These are phyloP conservation scores for Lactarius tabidus DNA, from an alignment of 768 basidiomycete species.

Conservation along the genomic window DNA sequence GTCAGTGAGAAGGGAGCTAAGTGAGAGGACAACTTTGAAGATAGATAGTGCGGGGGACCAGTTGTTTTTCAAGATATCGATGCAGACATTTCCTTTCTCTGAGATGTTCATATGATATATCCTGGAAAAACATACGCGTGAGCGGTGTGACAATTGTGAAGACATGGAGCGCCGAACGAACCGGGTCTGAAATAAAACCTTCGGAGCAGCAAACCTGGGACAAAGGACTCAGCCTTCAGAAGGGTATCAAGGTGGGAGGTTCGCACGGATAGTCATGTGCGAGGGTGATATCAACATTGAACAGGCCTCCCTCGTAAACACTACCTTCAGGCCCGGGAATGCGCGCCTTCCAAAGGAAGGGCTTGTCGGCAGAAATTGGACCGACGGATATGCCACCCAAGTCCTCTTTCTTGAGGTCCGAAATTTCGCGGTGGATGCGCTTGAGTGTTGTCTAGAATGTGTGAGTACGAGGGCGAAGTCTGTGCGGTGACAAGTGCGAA, in stretches of 20 bases:
- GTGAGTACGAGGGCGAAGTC: neutral
- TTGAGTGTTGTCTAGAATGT: slow-evolving; percentile 58
- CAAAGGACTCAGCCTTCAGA: neutral
- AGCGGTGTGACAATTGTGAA: slow-evolving; percentile 10
- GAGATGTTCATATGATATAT: slow-evolving; percentile 93
- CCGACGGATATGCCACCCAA: slow-evolving; percentile 65
- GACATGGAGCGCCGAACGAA: slow-evolving; percentile 36
- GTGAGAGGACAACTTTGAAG: slow-evolving; percentile 91
- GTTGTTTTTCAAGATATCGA: slow-evolving; percentile 88
- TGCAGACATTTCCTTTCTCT: slow-evolving; percentile 73
- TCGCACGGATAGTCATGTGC: slow-evolving; percentile 76
- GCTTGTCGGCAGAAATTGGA: slow-evolving; percentile 55
- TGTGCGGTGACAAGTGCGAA: neutral
- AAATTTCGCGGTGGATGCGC: slow-evolving; percentile 79
- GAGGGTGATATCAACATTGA: slow-evolving; percentile 61
- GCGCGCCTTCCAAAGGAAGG: slow-evolving; percentile 71
- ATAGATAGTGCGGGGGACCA: slow-evolving; percentile 94
- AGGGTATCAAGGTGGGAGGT: neutral
- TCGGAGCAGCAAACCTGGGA: slow-evolving; percentile 72
- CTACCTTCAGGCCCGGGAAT: slow-evolving; percentile 83
- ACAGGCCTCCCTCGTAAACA: slow-evolving; percentile 76
- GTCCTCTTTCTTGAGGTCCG: slow-evolving; percentile 79
- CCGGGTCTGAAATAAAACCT: slow-evolving; percentile 72
- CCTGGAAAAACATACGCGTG: slow-evolving; percentile 35
- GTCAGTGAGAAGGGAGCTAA: slow-evolving; percentile 89